Conservation (phyloP, 2,329 filamentous ascomycete species). For the Exophiala bonariae region DNA sequence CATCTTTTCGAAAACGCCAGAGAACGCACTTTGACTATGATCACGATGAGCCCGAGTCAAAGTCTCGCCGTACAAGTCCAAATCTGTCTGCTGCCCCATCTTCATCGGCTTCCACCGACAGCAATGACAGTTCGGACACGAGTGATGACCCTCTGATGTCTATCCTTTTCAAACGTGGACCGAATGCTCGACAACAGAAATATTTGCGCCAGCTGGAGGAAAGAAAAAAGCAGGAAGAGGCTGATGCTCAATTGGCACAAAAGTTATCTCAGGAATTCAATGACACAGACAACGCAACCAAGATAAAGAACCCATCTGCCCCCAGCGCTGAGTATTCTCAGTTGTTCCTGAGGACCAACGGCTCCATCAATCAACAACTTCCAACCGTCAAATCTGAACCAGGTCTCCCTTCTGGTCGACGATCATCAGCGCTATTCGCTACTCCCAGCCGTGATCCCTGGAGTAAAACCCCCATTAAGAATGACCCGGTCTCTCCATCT, state of each 20-base stretch:
- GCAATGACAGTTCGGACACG: conserved; percentile 19
- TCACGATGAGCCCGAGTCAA: conserved; percentile 13
- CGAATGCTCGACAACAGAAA: conserved; percentile 11
- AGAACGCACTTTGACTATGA: conserved; percentile 16
- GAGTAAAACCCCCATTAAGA: neutral
- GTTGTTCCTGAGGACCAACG: conserved; percentile 21
- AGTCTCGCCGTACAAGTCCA: conserved; percentile 27
- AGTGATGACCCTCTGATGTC: conserved; percentile 18
- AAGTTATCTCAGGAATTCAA: conserved; percentile 35
- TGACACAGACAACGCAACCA: conserved; percentile 16
- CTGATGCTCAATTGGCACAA: conserved; percentile 35
- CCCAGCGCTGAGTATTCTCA: conserved; percentile 18
- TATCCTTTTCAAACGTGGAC: no score
- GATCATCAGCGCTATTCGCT: neutral
- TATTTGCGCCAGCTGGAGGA: conserved; percentile 20
- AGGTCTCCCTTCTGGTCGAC: neutral
- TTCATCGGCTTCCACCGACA: conserved; percentile 10
- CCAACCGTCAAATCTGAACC: conserved; percentile 1
- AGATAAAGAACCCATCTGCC: conserved; percentile 1
- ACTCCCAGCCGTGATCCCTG: neutral
- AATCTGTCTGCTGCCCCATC: conserved; percentile 15
- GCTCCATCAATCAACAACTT: conserved; percentile 16
- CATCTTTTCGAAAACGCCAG: conserved; percentile 23
- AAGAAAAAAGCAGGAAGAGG: conserved; percentile 26
- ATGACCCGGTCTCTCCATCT: neutral